Conservation (phyloP, 306 rosid species). For the Gastrolobium villosum region DNA sequence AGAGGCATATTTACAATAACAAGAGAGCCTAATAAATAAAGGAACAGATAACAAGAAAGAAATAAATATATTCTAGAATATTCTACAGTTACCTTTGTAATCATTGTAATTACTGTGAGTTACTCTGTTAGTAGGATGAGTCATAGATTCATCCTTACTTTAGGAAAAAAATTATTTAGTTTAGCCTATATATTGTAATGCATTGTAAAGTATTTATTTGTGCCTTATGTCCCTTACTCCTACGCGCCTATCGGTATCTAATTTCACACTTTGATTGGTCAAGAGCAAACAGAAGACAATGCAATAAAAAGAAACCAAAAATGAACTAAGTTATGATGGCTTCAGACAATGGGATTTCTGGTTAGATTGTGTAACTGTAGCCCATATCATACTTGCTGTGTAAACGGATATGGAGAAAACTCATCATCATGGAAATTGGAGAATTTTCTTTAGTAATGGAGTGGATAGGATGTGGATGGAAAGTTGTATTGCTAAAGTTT, state of each 20-base stretch:
- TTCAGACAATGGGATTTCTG: not conserved
- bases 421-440: not conserved
- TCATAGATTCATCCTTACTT: no score
- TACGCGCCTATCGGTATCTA: not conserved
- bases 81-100: no score
- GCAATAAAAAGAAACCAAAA: conserved; percentile 20
- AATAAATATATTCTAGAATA: no score
- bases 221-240: conserved; percentile 6
- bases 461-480: conserved; percentile 1
- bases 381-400: not conserved
- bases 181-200: no score
- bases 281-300: not conserved
- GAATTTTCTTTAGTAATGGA: not conserved
- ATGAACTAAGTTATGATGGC: conserved; percentile 17
- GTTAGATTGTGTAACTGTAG: conserved; percentile 1
- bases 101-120: no score
- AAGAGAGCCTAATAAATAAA: no score
- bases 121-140: no score
- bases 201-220: no score
- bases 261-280: not conserved
- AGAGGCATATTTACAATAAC: no score
- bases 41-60: no score
- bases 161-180: no score
- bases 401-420: conserved; percentile 19
- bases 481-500: not conserved